A percentile compares a stretch with the other conserved stretches of the same genome.
Conservation (phyloP, 345 rosid genomes). For the Litchi chinensis region DNA sequence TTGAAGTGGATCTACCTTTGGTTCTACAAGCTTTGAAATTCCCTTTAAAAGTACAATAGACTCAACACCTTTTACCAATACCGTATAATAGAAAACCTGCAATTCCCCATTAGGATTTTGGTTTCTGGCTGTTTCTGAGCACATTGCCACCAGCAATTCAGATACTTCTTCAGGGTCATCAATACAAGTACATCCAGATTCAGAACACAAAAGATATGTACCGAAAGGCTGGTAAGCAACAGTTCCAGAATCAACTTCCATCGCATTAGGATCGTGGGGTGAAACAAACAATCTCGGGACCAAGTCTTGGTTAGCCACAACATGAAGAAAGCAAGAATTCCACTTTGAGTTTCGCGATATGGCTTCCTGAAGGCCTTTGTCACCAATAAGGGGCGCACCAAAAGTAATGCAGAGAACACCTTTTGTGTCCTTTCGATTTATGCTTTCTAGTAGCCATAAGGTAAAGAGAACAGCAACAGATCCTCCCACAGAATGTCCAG, state of each 20-base stretch:
- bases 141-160: constrained; percentile 29
- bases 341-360: constrained; percentile 34
- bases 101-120: constrained; percentile 18
- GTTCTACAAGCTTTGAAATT: constrained; percentile 4
- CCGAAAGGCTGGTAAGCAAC: constrained; percentile 55
- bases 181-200: constrained; percentile 39
- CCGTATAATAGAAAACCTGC: constrained; percentile 24
- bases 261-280: constrained; percentile 3
- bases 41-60: constrained; percentile 18
- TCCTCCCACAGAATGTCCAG: constrained; percentile 68
- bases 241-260: background rate
- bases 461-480: constrained; percentile 72
- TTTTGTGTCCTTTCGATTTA: constrained; percentile 16
- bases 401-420: constrained; percentile 71
- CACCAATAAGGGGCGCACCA: constrained; percentile 62
- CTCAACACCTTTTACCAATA: constrained; percentile 15
- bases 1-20: constrained; percentile 2
- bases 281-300: constrained; percentile 33
- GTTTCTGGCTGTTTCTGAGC: constrained; percentile 1
- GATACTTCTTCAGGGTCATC: constrained; percentile 48
- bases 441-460: constrained; percentile 51
- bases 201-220: constrained; percentile 48
- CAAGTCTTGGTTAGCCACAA: constrained; percentile 39
- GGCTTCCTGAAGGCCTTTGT: constrained; percentile 37
- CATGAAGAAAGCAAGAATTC: constrained; percentile 62